Evolutionary conservation across 2,329 filamentous ascomycete genomes (phyloP).

Genomic region (Pseudogymnoascus sp.): DNA sequence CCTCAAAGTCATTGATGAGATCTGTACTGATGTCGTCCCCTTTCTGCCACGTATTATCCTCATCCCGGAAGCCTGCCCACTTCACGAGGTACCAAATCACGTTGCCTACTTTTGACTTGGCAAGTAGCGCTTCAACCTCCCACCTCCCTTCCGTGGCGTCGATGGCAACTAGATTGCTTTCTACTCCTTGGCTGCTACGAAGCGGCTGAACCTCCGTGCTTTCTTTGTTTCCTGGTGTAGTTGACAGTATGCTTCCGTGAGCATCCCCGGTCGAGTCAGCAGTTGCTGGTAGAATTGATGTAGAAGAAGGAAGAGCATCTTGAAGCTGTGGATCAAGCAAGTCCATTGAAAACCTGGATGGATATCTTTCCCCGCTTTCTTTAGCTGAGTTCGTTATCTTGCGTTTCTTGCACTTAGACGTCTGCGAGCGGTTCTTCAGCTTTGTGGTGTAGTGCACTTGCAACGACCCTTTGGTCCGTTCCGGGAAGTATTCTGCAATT

Average conservation of each 20-base stretch:
- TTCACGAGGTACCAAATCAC: constrained; percentile 19
- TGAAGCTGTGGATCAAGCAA: constrained; percentile 15
- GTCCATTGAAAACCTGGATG: constrained; percentile 13
- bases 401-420: constrained; percentile 14
- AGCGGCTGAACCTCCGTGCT: not conserved
- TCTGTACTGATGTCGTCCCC: constrained; percentile 14
- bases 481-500: constrained; percentile 15
- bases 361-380: not conserved
- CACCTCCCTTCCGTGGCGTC: constrained; percentile 10
- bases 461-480: constrained; percentile 13
- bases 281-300: constrained; percentile 11
- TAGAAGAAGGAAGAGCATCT: constrained; percentile 14
- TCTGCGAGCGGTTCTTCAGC: constrained; percentile 15
- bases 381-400: not conserved
- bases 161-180: not conserved
- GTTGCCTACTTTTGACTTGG: constrained; percentile 18
- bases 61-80: constrained; percentile 18
- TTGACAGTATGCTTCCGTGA: not conserved
- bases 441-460: constrained; percentile 15
- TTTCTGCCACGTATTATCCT: constrained; percentile 18
- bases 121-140: constrained; percentile 19
- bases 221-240: not conserved
- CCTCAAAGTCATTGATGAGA: constrained; percentile 14
- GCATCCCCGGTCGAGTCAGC: not conserved
- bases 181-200: not conserved